phyloP scores from a whole-genome alignment of 192 early-diverging fungal genomes.

The Coemansia sp. region DNA sequence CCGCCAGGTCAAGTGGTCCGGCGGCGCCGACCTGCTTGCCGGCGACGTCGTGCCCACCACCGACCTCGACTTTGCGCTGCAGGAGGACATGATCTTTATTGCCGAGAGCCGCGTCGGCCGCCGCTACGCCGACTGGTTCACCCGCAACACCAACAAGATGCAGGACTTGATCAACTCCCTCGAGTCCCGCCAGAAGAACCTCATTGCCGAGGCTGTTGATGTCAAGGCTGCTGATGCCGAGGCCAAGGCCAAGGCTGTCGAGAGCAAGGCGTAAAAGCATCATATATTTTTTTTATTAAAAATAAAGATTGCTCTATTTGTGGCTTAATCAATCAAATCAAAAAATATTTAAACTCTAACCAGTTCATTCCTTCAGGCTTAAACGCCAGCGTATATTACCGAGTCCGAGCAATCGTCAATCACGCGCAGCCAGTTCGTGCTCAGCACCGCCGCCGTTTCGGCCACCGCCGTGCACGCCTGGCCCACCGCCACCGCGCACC shows the following conservation, averaged over 20 bases:
- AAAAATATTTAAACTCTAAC: too few species aligned
- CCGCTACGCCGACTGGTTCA: conserved; percentile 93
- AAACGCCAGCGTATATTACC: conserved; percentile 3
- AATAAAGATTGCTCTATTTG: too few species aligned
- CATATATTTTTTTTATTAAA: too few species aligned
- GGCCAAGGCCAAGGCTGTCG: conserved; percentile 5
- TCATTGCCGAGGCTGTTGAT: conserved; percentile 19
- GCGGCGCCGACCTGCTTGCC: conserved; percentile 73
- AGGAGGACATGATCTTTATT: conserved; percentile 94
- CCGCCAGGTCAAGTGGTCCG: conserved; percentile 81
- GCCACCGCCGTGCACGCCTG: conserved; percentile 25
- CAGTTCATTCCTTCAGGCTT: too few species aligned
- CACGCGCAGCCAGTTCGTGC: conserved; percentile 32
- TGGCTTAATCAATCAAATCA: too few species aligned
- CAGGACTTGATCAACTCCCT: conserved; percentile 47
- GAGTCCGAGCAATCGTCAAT: conserved; percentile 22
- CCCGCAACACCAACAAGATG: conserved; percentile 91
- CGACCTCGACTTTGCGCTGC: conserved; percentile 91
- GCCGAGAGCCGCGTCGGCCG: conserved; percentile 91
- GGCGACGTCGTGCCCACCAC: conserved; percentile 79
- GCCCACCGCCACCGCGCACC: conserved; percentile 55
- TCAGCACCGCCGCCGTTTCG: conserved; percentile 23
- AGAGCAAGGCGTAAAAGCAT: background rate
- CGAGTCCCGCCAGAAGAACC: conserved; percentile 40
- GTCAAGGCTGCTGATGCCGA: conserved; percentile 1